phyloP scores from a whole-genome alignment of 768 basidiomycete genomes.

The Phaeotremella skinneri region DNA sequence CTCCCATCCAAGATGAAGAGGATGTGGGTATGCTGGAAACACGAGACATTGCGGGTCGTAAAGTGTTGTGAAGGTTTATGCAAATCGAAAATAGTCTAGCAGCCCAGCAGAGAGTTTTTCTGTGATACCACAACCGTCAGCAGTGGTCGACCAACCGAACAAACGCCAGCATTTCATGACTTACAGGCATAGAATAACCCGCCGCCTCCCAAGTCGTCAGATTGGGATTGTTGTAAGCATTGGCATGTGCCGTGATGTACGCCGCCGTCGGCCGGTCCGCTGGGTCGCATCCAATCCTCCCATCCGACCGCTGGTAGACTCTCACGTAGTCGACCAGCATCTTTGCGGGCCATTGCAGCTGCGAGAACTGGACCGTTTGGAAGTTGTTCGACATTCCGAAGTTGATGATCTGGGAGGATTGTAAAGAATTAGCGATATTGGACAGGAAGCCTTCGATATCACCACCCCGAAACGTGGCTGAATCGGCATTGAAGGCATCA shows the following conservation, averaged over 20 bases:
- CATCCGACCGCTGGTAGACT: conserved; percentile 65
- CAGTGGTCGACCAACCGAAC: neutral
- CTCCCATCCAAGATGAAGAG: too few relatives aligned
- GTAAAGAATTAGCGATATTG: too few relatives aligned
- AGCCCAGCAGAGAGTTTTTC: conserved; percentile 2
- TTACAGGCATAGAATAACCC: conserved; percentile 72
- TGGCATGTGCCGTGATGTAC: conserved; percentile 61
- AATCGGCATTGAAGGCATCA: conserved; percentile 58
- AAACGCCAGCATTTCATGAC: conserved; percentile 11
- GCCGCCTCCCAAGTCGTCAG: conserved; percentile 80
- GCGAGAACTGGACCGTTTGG: conserved; percentile 51
- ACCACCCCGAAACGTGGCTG: too few relatives aligned
- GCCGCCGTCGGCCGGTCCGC: conserved; percentile 69
- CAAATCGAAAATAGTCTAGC: neutral
- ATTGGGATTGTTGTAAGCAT: conserved; percentile 75
- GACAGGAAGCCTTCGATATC: too few relatives aligned
- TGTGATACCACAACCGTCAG: too few relatives aligned
- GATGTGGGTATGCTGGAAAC: too few relatives aligned
- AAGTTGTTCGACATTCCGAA: conserved; percentile 53
- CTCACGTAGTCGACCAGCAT: conserved; percentile 85
- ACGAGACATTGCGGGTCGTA: too few relatives aligned
- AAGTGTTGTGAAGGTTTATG: neutral
- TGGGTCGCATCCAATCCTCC: conserved; percentile 74
- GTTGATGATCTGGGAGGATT: conserved; percentile 64
- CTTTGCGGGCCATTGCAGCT: conserved; percentile 71